Percentiles rank a stretch among this genome's conserved stretches.
Evolutionary conservation across 495 filamentous ascomycete species (phyloP).

Genomic region (Tuber aestivum): DNA sequence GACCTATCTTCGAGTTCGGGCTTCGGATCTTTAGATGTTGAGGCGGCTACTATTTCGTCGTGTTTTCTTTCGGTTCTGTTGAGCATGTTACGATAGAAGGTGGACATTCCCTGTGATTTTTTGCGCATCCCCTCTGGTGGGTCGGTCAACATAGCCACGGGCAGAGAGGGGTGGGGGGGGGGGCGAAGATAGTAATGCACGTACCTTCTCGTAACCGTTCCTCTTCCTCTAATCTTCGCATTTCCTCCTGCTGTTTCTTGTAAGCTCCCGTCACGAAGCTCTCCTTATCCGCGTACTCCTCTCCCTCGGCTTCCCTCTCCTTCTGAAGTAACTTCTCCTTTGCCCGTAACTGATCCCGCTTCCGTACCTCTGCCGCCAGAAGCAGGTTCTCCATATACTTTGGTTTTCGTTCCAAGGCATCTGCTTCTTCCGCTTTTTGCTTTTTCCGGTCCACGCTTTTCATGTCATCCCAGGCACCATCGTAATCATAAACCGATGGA

Average conservation of each 20-base stretch:
- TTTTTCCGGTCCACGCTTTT: conserved; percentile 43
- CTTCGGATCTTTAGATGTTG: conserved; percentile 42
- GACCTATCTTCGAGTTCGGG: conserved; percentile 41
- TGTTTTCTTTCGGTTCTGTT: conserved; percentile 71
- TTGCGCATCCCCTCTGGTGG: conserved; percentile 44
- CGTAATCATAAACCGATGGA: conserved; percentile 70
- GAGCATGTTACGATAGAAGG: conserved; percentile 79
- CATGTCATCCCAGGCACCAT: conserved; percentile 63
- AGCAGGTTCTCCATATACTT: conserved; percentile 80
- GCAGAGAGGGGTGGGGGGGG: background rate
- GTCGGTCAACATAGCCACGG: conserved; percentile 2
- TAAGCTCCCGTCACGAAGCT: conserved; percentile 96
- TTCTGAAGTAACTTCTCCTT: conserved; percentile 79
- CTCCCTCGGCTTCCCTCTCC: conserved; percentile 88
- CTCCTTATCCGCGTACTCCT: conserved; percentile 91
- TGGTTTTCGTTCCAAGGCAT: conserved; percentile 52
- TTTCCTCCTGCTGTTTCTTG: conserved; percentile 83
- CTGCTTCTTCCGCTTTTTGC: conserved; percentile 44
- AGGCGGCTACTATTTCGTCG: conserved; percentile 57
- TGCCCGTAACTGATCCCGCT: conserved; percentile 80
- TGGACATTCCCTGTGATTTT: conserved; percentile 70
- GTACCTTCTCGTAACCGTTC: conserved; percentile 64
- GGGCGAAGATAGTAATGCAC: conserved; percentile 52
- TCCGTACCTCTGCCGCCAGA: conserved; percentile 74
- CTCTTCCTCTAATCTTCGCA: conserved; percentile 70